phyloP scores from a whole-genome alignment of 805 yeast species.

The Ogataea glucozyma region DNA sequence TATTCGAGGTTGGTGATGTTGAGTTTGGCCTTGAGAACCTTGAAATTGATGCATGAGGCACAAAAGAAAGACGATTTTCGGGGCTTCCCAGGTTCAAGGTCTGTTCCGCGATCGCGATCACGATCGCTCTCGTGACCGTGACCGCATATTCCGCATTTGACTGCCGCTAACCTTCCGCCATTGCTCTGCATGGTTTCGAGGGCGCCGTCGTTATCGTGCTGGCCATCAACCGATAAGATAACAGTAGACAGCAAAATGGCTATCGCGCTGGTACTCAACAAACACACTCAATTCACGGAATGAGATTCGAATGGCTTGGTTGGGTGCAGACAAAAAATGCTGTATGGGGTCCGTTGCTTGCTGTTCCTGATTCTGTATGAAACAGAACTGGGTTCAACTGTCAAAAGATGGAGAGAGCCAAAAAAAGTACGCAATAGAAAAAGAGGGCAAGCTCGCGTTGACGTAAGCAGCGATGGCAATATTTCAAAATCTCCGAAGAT shows the following conservation, averaged over 20 bases:
- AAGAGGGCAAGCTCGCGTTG: too few species aligned
- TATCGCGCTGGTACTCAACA: too few species aligned
- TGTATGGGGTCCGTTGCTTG: too few species aligned
- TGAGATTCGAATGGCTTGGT: too few species aligned
- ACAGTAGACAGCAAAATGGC: constrained; percentile 12
- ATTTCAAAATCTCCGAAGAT: too few species aligned
- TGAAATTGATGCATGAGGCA: constrained; percentile 30
- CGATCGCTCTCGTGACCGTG: neutral
- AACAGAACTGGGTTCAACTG: too few species aligned
- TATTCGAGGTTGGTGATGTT: constrained; percentile 23
- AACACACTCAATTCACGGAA: too few species aligned
- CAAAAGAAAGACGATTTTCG: constrained; percentile 22
- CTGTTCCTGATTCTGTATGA: too few species aligned
- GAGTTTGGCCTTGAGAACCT: constrained; percentile 27
- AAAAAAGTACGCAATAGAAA: too few species aligned
- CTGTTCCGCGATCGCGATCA: neutral
- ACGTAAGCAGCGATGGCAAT: too few species aligned
- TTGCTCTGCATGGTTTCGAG: constrained; percentile 7
- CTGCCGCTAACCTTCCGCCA: constrained; percentile 7
- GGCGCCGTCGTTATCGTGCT: neutral
- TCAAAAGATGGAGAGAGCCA: too few species aligned
- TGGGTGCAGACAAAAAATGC: too few species aligned
- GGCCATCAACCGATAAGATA: constrained; percentile 9
- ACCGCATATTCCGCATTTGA: constrained; percentile 24
- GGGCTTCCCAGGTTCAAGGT: neutral